phyloP scores from a whole-genome alignment of 768 basidiomycete species.

The Lactarius deliciosus region DNA sequence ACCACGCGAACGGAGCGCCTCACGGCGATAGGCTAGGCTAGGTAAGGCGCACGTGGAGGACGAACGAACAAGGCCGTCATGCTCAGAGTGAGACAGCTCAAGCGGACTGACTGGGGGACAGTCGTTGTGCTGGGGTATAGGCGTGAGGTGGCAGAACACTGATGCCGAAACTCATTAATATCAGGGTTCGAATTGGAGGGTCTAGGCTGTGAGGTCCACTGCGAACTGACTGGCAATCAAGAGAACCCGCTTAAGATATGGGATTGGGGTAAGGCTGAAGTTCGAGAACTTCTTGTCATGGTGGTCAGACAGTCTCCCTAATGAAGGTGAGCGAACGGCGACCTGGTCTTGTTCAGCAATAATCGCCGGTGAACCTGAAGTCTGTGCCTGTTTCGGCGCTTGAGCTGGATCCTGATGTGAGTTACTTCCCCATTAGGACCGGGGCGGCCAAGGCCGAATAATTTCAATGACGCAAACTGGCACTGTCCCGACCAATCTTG shows the following conservation, averaged over 20 bases:
- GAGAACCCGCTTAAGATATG: not conserved
- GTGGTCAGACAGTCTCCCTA: slow-evolving; percentile 4
- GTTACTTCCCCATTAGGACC: not conserved
- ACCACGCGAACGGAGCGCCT: slow-evolving; percentile 15
- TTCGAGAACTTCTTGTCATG: not conserved
- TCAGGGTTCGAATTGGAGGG: not conserved
- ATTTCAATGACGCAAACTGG: not conserved
- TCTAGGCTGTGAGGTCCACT: not conserved
- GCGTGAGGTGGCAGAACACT: not conserved
- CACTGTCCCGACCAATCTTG: not conserved
- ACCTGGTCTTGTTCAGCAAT: not conserved
- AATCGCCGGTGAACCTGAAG: not conserved
- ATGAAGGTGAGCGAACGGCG: not conserved
- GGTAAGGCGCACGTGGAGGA: slow-evolving; percentile 9
- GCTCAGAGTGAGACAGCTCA: slow-evolving; percentile 6
- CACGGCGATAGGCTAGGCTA: not conserved
- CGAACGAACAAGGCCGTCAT: not conserved
- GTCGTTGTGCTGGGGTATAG: not conserved
- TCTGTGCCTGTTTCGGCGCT: slow-evolving; percentile 4
- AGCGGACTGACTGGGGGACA: not conserved
- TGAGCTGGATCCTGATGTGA: not conserved
- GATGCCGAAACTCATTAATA: not conserved
- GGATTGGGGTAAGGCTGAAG: not conserved
- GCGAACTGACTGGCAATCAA: not conserved
- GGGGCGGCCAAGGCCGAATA: not conserved